Conservation (phyloP, 495 filamentous ascomycete species). For the Podospora sp. region DNA sequence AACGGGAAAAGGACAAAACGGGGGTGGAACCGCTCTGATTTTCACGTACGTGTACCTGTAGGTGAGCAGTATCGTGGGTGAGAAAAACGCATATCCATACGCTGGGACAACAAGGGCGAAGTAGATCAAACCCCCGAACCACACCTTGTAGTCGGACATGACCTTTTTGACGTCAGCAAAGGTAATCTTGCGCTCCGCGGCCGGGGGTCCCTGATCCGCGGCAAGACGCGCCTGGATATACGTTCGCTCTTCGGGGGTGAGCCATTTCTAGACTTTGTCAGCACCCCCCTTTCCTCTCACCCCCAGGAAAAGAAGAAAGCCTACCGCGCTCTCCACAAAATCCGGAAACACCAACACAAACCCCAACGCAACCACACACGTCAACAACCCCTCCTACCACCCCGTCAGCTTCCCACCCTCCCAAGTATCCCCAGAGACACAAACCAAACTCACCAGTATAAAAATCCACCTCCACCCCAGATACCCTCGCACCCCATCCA, state of each 20-base stretch:
- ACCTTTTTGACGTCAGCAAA: constrained; percentile 65
- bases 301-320: background rate
- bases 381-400: constrained; percentile 67
- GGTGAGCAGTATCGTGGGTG: constrained; percentile 71
- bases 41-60: constrained; percentile 67
- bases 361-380: constrained; percentile 66
- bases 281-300: background rate
- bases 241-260: constrained; percentile 72
- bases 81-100: constrained; percentile 72
- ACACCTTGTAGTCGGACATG: constrained; percentile 73
- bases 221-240: constrained; percentile 75
- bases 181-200: constrained; percentile 64
- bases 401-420: too few species aligned
- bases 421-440: too few species aligned
- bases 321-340: constrained; percentile 52
- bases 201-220: constrained; percentile 77
- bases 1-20: too few species aligned
- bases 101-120: constrained; percentile 86
- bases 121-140: constrained; percentile 85
- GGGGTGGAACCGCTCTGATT: too few species aligned
- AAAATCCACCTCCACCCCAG: constrained; percentile 87
- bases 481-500: constrained; percentile 69
- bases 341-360: constrained; percentile 82
- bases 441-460: constrained; percentile 46
- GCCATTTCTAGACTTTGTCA: constrained; percentile 44